Evolutionary conservation across 768 basidiomycete genomes (phyloP).

Genomic region (Tricholoma saponaceum): DNA sequence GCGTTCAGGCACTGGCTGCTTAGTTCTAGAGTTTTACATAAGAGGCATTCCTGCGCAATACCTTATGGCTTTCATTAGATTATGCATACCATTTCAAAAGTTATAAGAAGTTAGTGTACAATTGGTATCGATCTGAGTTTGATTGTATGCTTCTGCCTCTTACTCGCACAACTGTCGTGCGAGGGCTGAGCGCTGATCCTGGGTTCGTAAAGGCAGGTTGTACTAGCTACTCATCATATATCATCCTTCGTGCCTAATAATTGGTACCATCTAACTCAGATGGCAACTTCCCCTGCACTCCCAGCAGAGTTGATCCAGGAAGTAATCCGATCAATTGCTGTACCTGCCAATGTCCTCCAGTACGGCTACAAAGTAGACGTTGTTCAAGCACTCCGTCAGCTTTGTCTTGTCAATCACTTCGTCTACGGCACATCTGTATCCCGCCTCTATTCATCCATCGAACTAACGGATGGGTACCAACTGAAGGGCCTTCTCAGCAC

Average conservation of each 20-base stretch:
- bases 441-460: conserved; percentile 12
- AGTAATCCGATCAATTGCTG: conserved; percentile 6
- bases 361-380: conserved; percentile 11
- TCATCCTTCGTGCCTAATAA: neutral
- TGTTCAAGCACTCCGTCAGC: conserved; percentile 7
- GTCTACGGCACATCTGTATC: conserved; percentile 2
- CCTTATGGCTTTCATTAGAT: no score
- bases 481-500: conserved; percentile 2
- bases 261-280: neutral
- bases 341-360: conserved; percentile 3
- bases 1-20: no score
- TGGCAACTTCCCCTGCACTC: neutral
- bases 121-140: no score
- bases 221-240: no score
- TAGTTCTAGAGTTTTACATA: no score
- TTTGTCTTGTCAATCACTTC: conserved; percentile 7
- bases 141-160: no score
- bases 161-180: no score
- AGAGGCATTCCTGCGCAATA: no score
- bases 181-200: no score
- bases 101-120: no score
- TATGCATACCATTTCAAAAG: no score
- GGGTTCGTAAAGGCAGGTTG: no score
- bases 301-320: conserved; percentile 3
- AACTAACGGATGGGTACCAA: conserved; percentile 5